Evolutionary conservation across 169 alveolate species (phyloP).

Genomic region (Plasmodium yoelii): DNA sequence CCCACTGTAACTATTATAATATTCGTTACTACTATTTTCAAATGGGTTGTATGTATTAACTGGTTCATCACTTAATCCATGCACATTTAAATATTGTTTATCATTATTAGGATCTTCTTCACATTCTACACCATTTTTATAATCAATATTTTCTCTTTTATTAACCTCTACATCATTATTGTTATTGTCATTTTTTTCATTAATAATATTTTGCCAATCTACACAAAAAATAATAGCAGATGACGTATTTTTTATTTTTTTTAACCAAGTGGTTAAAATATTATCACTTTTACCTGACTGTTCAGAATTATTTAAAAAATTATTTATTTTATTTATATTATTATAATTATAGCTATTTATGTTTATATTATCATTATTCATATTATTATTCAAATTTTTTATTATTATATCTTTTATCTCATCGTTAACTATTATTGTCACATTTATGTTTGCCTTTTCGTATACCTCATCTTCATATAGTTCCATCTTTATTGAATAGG

Average conservation of each 20-base stretch:
- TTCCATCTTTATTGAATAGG: slow-evolving; percentile 20
- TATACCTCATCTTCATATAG: slow-evolving; percentile 50
- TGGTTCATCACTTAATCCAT: not conserved
- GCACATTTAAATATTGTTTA: not conserved
- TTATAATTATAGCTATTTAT: slow-evolving; percentile 65
- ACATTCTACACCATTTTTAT: not conserved
- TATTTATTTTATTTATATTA: slow-evolving; percentile 44
- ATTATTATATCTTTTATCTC: slow-evolving; percentile 57
- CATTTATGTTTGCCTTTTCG: slow-evolving; percentile 56
- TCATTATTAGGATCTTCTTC: not conserved
- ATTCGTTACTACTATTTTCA: not conserved
- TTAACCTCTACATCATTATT: not conserved
- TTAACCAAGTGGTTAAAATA: slow-evolving; percentile 27
- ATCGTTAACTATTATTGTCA: slow-evolving; percentile 46
- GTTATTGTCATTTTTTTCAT: slow-evolving; percentile 6
- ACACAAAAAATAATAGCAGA: slow-evolving; percentile 71
- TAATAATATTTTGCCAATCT: slow-evolving; percentile 59
- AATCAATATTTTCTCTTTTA: not conserved
- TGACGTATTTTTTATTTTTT: slow-evolving; percentile 41
- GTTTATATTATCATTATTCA: slow-evolving; percentile 44
- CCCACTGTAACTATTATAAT: not conserved
- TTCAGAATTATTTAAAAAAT: not conserved
- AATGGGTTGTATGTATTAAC: not conserved
- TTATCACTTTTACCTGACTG: not conserved
- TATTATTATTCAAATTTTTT: slow-evolving; percentile 42